phyloP scores from a whole-genome alignment of 2,329 filamentous ascomycete genomes.

The Cordyceps militaris region DNA sequence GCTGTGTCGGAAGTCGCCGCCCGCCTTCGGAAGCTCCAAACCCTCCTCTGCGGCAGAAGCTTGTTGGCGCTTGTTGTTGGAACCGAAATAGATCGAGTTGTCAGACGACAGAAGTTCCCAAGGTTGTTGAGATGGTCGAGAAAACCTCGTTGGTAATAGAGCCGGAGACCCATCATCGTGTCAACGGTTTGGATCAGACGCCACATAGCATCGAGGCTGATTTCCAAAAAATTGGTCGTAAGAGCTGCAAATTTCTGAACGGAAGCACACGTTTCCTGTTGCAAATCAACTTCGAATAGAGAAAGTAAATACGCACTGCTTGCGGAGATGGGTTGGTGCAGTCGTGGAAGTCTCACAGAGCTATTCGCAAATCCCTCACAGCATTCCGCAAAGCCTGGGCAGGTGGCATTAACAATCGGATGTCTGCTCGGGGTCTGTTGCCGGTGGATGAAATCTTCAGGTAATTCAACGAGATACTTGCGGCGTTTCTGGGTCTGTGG shows the following conservation, averaged over 20 bases:
- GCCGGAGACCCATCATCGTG: not conserved
- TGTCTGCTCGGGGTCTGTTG: not conserved
- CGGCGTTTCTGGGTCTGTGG: not conserved
- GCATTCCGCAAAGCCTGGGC: not conserved
- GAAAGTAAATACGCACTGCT: not conserved
- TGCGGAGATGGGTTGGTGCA: not conserved
- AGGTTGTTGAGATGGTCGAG: conserved; percentile 42
- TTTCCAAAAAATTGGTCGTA: not conserved
- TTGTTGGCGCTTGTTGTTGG: conserved; percentile 49
- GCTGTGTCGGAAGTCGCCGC: conserved; percentile 16
- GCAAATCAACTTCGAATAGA: conserved; percentile 8
- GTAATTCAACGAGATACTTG: not conserved
- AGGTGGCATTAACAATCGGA: not conserved
- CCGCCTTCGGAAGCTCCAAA: conserved; percentile 43
- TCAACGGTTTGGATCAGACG: not conserved
- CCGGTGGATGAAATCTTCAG: not conserved
- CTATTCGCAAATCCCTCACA: not conserved
- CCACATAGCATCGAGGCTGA: not conserved
- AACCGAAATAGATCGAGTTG: conserved; percentile 41
- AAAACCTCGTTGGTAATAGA: conserved; percentile 33
- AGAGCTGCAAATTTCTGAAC: not conserved
- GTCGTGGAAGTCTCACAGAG: not conserved
- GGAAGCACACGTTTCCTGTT: not conserved
- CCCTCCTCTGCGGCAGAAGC: conserved; percentile 42
- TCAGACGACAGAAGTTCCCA: conserved; percentile 42